phyloP scores from a whole-genome alignment of 345 rosid species.

The Populus euphratica region DNA sequence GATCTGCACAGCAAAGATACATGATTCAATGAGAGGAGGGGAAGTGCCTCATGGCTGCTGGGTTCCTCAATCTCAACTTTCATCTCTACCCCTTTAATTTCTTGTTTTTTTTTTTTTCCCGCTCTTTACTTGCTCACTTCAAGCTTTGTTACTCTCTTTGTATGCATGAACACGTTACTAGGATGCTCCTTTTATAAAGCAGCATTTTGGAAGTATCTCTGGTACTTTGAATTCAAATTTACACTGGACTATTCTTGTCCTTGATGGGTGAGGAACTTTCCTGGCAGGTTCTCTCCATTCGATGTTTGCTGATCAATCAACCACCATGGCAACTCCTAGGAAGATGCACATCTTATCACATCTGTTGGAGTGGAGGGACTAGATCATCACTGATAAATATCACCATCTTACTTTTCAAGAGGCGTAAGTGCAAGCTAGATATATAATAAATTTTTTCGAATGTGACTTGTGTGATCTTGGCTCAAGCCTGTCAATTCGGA shows the following conservation, averaged over 20 bases:
- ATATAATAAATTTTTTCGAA: too few relatives aligned
- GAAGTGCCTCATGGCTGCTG: slow-evolving; percentile 36
- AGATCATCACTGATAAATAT: too few relatives aligned
- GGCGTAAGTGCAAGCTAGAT: too few relatives aligned
- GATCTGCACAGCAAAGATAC: slow-evolving; percentile 52
- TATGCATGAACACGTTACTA: not conserved
- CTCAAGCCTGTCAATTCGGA: too few relatives aligned
- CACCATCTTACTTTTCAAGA: too few relatives aligned
- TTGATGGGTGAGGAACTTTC: slow-evolving; percentile 35
- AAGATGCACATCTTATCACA: too few relatives aligned
- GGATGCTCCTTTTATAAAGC: slow-evolving; percentile 23
- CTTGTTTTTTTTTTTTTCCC: not conserved
- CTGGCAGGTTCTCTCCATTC: slow-evolving; percentile 26
- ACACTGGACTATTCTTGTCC: not conserved
- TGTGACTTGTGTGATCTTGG: too few relatives aligned
- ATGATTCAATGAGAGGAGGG: slow-evolving; percentile 50
- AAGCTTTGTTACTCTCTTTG: not conserved
- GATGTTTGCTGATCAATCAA: too few relatives aligned
- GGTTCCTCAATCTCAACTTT: slow-evolving; percentile 30
- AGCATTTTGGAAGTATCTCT: not conserved
- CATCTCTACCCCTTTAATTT: not conserved
- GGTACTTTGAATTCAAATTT: slow-evolving; percentile 15
- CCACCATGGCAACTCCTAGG: too few relatives aligned
- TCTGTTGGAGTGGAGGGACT: too few relatives aligned
- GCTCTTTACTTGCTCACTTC: not conserved